Evolutionary conservation across 345 rosid genomes (phyloP).

Genomic region (Bretschneidera sinensis): DNA sequence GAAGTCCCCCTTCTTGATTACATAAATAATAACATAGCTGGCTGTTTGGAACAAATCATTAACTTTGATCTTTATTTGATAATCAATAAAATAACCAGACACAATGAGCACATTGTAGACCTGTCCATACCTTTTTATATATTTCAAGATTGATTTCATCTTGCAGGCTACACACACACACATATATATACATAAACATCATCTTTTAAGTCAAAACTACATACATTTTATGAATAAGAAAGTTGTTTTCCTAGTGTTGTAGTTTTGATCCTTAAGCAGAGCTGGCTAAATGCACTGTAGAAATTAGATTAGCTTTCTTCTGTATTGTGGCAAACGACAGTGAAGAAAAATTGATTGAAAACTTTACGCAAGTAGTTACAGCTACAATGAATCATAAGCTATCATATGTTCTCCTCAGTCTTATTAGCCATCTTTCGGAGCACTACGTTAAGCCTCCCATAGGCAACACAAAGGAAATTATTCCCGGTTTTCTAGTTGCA

Average conservation of each 20-base stretch:
- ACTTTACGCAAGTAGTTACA: neutral
- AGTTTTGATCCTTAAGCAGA: neutral
- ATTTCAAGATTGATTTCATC: neutral
- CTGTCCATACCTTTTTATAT: too few species aligned
- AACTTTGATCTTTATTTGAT: neutral
- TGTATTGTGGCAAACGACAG: too few species aligned
- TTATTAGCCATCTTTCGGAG: too few species aligned
- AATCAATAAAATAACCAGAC: neutral
- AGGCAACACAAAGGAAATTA: too few species aligned
- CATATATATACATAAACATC: too few species aligned
- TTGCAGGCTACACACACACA: too few species aligned
- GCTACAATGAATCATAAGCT: neutral
- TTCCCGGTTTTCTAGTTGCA: too few species aligned
- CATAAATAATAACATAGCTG: neutral
- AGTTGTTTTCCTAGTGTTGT: neutral
- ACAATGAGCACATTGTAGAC: neutral
- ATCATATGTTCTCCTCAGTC: too few species aligned
- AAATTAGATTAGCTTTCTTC: too few species aligned
- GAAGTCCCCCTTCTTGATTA: neutral
- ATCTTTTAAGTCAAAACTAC: too few species aligned
- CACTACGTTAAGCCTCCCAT: too few species aligned
- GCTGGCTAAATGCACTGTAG: neutral
- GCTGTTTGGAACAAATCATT: neutral
- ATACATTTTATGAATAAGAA: neutral
- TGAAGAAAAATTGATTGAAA: too few species aligned